Evolutionary conservation across 1,284 basidiomycete species (phyloP).

Genomic region (Apiotrichum sp.): DNA sequence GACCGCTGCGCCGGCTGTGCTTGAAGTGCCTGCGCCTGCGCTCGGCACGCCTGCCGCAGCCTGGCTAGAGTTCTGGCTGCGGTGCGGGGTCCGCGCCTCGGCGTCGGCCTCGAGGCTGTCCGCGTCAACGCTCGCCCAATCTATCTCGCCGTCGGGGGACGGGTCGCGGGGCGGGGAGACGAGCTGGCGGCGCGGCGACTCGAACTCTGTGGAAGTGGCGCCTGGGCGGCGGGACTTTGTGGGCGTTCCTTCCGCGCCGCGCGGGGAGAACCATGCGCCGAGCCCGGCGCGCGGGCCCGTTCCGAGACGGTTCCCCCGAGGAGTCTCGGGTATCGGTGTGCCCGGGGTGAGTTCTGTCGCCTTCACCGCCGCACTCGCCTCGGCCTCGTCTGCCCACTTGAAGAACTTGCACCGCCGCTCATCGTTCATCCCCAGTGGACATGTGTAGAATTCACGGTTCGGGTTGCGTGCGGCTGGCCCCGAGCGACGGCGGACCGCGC

Average conservation of each 20-base stretch:
- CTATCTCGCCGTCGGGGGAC: slow-evolving; percentile 10
- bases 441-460: slow-evolving; percentile 39
- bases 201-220: too few species aligned
- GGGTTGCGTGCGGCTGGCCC: slow-evolving; percentile 32
- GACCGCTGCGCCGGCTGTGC: too few species aligned
- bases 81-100: background rate
- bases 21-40: too few species aligned
- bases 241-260: too few species aligned
- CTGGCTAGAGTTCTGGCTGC: background rate
- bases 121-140: slow-evolving; percentile 35
- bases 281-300: too few species aligned
- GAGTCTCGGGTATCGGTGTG: background rate
- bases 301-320: too few species aligned
- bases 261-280: too few species aligned
- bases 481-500: slow-evolving; percentile 12
- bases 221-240: too few species aligned
- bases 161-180: background rate
- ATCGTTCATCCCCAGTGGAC: slow-evolving; percentile 29
- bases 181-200: background rate
- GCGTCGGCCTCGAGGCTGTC: slow-evolving; percentile 25
- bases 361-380: background rate
- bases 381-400: slow-evolving; percentile 40
- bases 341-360: background rate
- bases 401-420: slow-evolving; percentile 40
- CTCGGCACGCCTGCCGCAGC: too few species aligned